A percentile compares a stretch with the other conserved stretches of the same genome.
Conservation (phyloP, 257 asterid genomes). For the Lantana camara region DNA sequence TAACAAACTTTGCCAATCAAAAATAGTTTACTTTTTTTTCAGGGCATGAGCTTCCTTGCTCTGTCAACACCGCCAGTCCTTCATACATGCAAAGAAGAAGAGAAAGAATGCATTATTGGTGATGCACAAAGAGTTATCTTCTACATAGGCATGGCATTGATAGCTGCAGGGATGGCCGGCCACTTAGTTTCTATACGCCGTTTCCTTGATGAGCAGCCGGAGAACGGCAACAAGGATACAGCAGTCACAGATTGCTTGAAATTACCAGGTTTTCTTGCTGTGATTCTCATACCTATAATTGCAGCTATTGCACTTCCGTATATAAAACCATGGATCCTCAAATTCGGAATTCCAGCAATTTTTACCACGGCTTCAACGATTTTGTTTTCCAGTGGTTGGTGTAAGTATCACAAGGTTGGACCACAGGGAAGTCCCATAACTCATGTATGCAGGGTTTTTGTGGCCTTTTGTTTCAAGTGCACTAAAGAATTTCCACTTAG, state of each 20-base stretch:
- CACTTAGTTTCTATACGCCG: slow-evolving; percentile 31
- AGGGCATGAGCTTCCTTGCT: slow-evolving; percentile 51
- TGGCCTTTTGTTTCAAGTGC: slow-evolving; percentile 39
- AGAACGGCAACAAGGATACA: background rate
- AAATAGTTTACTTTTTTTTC: background rate
- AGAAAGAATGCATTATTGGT: slow-evolving; percentile 48
- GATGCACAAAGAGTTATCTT: slow-evolving; percentile 46
- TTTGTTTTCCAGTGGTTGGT: slow-evolving; percentile 37
- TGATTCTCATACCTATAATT: too few relatives aligned
- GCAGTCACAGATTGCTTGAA: too few relatives aligned
- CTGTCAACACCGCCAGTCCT: slow-evolving; percentile 60
- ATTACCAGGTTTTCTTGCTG: background rate
- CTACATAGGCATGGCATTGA: slow-evolving; percentile 49
- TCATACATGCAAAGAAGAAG: slow-evolving; percentile 42
- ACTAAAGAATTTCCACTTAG: slow-evolving; percentile 29
- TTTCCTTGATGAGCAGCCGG: slow-evolving; percentile 32
- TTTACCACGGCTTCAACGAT: slow-evolving; percentile 41
- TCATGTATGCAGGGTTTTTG: slow-evolving; percentile 44
- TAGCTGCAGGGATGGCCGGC: too few relatives aligned
- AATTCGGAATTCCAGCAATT: slow-evolving; percentile 57
- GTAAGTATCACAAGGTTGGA: background rate
- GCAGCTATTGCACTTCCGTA: too few relatives aligned
- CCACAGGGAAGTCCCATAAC: slow-evolving; percentile 48
- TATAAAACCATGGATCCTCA: slow-evolving; percentile 51
- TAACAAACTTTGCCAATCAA: too few relatives aligned